Percentiles rank a stretch among this genome's conserved stretches.
Conservation (phyloP, 768 basidiomycete species). For the Clitopilus passeckerianus region DNA sequence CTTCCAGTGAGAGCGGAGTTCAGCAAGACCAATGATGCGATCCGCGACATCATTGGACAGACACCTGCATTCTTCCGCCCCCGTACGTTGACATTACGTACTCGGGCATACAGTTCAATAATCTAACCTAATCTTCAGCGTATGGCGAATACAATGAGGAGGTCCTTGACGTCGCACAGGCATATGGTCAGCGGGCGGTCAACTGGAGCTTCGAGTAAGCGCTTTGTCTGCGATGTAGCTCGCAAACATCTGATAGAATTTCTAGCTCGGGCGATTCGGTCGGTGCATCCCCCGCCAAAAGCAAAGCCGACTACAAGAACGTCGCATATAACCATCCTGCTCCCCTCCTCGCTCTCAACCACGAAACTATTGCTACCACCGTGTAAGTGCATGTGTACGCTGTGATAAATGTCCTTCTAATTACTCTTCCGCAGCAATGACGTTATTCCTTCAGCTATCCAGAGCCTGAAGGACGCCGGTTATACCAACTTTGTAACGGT, state of each 20-base stretch:
- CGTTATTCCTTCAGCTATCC: conserved; percentile 31
- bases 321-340: conserved; percentile 17
- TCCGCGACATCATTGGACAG: conserved; percentile 25
- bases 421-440: conserved; percentile 12
- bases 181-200: conserved; percentile 15
- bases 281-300: conserved; percentile 21
- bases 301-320: conserved; percentile 22
- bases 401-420: conserved; percentile 5
- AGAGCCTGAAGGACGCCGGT: conserved; percentile 25
- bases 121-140: conserved; percentile 14
- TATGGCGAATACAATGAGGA: conserved; percentile 35
- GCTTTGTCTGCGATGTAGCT: background rate
- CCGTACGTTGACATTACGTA: conserved; percentile 18
- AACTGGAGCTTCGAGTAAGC: conserved; percentile 23
- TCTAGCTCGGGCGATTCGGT: conserved; percentile 30
- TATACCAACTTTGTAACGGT: conserved; percentile 30
- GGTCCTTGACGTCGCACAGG: conserved; percentile 21
- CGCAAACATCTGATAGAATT: background rate
- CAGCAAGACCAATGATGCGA: background rate
- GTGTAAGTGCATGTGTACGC: conserved; percentile 10
- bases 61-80: conserved; percentile 36
- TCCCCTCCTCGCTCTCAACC: conserved; percentile 30
- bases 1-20: conserved; percentile 27
- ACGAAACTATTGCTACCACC: conserved; percentile 18
- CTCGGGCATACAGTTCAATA: background rate